Conservation (phyloP, 768 basidiomycete genomes). For the Roridomyces roridus region DNA sequence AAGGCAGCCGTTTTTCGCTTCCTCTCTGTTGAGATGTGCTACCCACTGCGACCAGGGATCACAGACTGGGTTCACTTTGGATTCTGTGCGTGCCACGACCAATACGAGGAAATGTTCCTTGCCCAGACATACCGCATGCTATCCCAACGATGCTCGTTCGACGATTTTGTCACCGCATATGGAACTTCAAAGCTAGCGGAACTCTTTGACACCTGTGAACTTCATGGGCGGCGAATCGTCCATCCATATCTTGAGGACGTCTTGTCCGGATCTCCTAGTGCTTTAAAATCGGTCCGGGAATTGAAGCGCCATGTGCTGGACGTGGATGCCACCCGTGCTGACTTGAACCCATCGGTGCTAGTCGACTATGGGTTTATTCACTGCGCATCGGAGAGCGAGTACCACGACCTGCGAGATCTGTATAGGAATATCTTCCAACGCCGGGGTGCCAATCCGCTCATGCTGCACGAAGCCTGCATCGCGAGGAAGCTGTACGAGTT, state of each 20-base stretch:
- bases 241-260: conserved; percentile 32
- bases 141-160: conserved; percentile 37
- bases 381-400: no score
- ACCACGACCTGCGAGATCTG: conserved; percentile 17
- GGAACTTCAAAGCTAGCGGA: conserved; percentile 27
- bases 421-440: conserved; percentile 40
- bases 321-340: no score
- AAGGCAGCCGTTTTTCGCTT: conserved; percentile 3
- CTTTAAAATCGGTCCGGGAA: conserved; percentile 41
- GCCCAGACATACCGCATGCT: conserved; percentile 29
- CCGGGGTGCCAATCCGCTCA: conserved; percentile 32
- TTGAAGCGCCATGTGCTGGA: conserved; percentile 39
- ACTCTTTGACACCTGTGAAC: conserved; percentile 32
- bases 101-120: conserved; percentile 17
- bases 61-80: conserved; percentile 24
- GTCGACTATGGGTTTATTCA: no score
- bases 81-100: conserved; percentile 24
- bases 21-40: background rate
- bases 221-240: conserved; percentile 2
- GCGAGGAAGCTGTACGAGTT: conserved; percentile 38
- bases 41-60: conserved; percentile 8
- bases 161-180: conserved; percentile 40
- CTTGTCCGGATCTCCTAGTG: conserved; percentile 24
- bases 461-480: conserved; percentile 42
- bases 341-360: no score